Evolutionary conservation across 805 yeast genomes (phyloP).

Genomic region (Saccharomycopsis babjevae): DNA sequence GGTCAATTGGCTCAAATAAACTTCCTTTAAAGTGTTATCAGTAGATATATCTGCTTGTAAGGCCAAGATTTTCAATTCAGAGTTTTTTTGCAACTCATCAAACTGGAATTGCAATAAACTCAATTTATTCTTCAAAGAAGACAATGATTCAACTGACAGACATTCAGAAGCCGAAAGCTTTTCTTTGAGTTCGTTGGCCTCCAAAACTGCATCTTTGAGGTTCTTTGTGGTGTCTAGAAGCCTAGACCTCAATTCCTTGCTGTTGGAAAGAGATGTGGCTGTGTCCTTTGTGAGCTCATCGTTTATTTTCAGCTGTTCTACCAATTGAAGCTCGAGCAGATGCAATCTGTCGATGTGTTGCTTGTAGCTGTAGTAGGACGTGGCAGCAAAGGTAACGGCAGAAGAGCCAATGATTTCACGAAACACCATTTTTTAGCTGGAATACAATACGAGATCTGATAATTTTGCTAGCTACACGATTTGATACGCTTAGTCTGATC

Average conservation of each 20-base stretch:
- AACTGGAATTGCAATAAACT: not conserved
- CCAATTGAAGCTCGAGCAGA: not conserved
- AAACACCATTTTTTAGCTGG: not conserved
- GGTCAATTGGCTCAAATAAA: not conserved
- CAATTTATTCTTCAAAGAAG: not conserved
- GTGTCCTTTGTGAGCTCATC: not conserved
- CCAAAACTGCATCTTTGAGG: not conserved
- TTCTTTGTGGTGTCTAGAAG: not conserved
- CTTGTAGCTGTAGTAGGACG: not conserved
- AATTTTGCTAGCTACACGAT: too few relatives aligned
- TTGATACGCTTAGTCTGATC: too few relatives aligned
- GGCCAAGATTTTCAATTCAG: not conserved
- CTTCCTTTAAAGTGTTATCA: not conserved
- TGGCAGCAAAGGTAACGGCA: not conserved
- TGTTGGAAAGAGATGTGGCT: not conserved
- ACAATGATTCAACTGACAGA: not conserved
- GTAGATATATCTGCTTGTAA: not conserved
- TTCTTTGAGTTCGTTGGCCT: not conserved
- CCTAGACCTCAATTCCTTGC: constrained; percentile 1
- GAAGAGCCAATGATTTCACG: not conserved
- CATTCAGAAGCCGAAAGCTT: not conserved
- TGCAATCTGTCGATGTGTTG: not conserved
- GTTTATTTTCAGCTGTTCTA: not conserved
- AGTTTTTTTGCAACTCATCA: not conserved
- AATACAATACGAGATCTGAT: too few relatives aligned